These are phyloP conservation scores for Solanum hybrid DNA, from an alignment of 305 asterid species.

Conservation along the genomic window DNA sequence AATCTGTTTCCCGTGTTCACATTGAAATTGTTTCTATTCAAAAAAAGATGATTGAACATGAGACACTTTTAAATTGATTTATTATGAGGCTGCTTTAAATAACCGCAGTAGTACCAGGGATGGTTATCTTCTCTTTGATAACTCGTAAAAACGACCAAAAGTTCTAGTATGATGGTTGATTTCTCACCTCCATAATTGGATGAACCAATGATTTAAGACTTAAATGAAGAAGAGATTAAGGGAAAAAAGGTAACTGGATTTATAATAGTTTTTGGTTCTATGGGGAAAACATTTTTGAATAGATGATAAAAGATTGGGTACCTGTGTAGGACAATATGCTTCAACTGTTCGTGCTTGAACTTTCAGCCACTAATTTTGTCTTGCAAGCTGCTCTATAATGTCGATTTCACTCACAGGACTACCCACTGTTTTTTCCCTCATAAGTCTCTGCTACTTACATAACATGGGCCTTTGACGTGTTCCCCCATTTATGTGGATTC, in stretches of 20 bases:
- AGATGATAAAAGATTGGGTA: not conserved
- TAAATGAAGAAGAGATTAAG: slow-evolving; percentile 17
- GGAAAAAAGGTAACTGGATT: slow-evolving; percentile 26
- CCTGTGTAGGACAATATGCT: not conserved
- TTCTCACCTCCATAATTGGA: slow-evolving; percentile 34
- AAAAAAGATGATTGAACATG: not conserved
- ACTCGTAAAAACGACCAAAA: not conserved
- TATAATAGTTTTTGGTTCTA: not conserved
- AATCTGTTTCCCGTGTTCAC: not conserved
- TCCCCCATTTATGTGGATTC: not conserved
- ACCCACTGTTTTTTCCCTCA: not conserved
- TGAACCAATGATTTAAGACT: slow-evolving; percentile 13
- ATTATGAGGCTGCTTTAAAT: not conserved
- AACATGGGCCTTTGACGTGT: not conserved
- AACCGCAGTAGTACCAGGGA: not conserved
- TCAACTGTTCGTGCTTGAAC: not conserved
- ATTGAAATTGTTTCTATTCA: not conserved
- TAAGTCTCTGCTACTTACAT: not conserved
- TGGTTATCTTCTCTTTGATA: not conserved
- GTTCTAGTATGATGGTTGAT: slow-evolving; percentile 24
- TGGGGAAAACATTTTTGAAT: not conserved
- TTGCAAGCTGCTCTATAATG: not conserved
- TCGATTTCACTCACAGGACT: not conserved
- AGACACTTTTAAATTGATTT: not conserved
- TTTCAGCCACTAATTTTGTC: not conserved